Conservation (phyloP, 1,139 yeast species). For the Wickerhamiella infanticola region DNA sequence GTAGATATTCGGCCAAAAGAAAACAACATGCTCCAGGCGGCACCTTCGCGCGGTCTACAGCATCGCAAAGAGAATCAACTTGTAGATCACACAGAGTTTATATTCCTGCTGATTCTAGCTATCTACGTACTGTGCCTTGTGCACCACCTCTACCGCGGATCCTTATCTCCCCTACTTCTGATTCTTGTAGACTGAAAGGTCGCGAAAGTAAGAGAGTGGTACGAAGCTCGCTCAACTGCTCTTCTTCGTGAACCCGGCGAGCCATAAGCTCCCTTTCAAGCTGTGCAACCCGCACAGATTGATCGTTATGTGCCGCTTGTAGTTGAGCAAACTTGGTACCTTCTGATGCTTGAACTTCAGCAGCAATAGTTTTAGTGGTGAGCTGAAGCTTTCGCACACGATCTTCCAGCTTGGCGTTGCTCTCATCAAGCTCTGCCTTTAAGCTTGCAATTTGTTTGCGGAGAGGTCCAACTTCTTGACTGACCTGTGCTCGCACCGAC, state of each 20-base stretch:
- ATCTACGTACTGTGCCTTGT: conserved; percentile 16
- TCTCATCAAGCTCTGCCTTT: neutral
- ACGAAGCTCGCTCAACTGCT: conserved; percentile 15
- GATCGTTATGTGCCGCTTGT: neutral
- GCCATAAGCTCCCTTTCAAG: conserved; percentile 14
- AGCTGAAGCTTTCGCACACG: neutral
- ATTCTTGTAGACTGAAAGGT: conserved; percentile 5
- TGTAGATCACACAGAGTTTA: no score
- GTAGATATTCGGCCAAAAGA: no score
- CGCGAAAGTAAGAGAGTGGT: conserved; percentile 11
- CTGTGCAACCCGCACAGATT: neutral
- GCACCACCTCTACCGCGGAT: conserved; percentile 25
- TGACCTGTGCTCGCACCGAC: neutral
- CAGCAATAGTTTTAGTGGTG: neutral
- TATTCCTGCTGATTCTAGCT: neutral
- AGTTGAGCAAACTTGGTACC: neutral
- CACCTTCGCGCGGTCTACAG: no score
- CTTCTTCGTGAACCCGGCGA: conserved; percentile 15
- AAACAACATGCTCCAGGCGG: no score
- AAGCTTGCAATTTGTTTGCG: neutral
- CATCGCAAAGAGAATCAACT: no score
- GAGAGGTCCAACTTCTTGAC: neutral
- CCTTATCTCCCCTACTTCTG: conserved; percentile 10
- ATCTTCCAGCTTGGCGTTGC: neutral
- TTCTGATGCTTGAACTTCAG: neutral